Evolutionary conservation across 1,284 basidiomycete species (phyloP), one percentile per base, ranked within the genome.

Genomic region (Earliella scabrosa): DNA sequence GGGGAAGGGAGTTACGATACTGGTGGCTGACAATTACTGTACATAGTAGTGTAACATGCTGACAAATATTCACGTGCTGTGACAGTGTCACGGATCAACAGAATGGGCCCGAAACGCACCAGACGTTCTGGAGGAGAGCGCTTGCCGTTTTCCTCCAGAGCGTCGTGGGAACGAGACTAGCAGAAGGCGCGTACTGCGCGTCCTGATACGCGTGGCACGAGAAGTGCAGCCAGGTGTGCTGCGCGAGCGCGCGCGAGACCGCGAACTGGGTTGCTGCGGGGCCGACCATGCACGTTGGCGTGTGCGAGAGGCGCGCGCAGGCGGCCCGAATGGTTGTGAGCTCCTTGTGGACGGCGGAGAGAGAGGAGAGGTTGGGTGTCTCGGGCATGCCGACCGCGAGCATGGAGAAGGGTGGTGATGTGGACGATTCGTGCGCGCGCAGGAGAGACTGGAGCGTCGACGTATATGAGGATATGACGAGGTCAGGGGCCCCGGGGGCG

Each of bases 381-480:
- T 29, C 45, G 9, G 47, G 52, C 16, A 51, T 49, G 3, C 48
- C 47, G 21, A 53, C 18, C 6, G 34, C 54, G 20, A 52, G 40
- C 27, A 49, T 16, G 8, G 34, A 51, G 39, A 34, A 47, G 36
- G 13, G 36, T 16, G 27, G 26, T 4, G 20, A 16, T 9, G n/a
- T 2, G 4, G 49, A 9, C 24, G 39, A 13, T 6, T 13, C 35
- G 45, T 51, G 39, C 1, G 54, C 49, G 21, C 54, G 49, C 6
- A 56, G 32, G 32, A 56, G 39, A 21, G 56, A 49, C 23, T 52
- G 44, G 4, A 70, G 46, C 0, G 66, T 66, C 4, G 66, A 63
- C 9, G 56, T 66, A 49, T 68, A 70, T 2, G 68, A 70, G 2
- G 66, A 66, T 11, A 67, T 49, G 38, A 61, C 61, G 24, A 56